Conservation (phyloP, 306 rosid genomes). For the Pyrus betulifolia region DNA sequence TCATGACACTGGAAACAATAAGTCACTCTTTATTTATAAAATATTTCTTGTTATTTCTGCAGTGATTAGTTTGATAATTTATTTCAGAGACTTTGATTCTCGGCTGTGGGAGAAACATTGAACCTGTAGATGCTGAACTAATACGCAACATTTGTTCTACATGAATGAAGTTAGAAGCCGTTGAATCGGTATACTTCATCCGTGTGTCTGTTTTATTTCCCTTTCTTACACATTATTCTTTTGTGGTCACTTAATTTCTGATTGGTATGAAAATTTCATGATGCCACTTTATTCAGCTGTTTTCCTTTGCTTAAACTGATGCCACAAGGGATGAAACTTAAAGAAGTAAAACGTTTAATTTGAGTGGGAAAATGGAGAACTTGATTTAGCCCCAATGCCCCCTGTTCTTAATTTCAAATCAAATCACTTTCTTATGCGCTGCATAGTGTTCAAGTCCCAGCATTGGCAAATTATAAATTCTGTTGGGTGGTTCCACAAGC, state of each 20-base stretch:
- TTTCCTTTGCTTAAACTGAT: not conserved
- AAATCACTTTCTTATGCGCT: not conserved
- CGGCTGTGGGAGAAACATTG: conserved; percentile 80
- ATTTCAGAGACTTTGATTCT: conserved; percentile 78
- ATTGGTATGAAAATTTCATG: not conserved
- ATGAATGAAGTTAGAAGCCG: conserved; percentile 85
- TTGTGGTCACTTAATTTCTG: not conserved
- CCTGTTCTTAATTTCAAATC: not conserved
- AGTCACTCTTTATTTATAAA: not conserved
- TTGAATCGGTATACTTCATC: conserved; percentile 53
- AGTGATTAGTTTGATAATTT: not conserved
- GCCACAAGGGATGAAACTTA: not conserved
- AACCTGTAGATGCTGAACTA: conserved; percentile 62
- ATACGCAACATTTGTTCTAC: conserved; percentile 49
- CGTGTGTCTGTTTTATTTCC: not conserved
- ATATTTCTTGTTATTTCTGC: not conserved
- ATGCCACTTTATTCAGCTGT: not conserved
- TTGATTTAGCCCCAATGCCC: not conserved
- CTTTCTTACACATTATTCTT: not conserved
- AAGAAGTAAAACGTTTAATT: not conserved
- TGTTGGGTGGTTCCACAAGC: not conserved
- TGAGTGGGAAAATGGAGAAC: not conserved
- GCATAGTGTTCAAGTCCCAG: not conserved
- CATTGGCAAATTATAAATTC: not conserved
- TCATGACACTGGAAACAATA: not conserved